Conservation (phyloP, 805 yeast species). For the Groenewaldozyma tartarivorans region DNA sequence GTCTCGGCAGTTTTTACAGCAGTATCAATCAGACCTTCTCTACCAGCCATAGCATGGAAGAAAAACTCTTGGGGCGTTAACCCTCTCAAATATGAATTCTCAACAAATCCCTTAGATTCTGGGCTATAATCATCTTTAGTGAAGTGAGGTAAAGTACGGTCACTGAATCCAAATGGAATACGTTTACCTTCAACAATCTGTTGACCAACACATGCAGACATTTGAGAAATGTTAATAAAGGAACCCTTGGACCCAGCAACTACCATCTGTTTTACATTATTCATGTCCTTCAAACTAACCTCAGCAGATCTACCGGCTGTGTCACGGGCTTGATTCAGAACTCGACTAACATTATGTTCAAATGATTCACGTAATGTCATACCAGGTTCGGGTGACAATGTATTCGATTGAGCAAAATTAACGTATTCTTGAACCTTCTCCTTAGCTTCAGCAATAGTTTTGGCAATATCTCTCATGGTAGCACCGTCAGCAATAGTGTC, state of each 20-base stretch:
- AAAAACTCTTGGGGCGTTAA: conserved; percentile 97
- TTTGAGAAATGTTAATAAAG: conserved; percentile 94
- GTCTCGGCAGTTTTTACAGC: conserved; percentile 99
- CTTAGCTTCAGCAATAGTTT: conserved; percentile 88
- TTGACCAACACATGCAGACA: conserved; percentile 99
- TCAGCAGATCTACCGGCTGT: conserved; percentile 99
- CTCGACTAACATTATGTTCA: conserved; percentile 93
- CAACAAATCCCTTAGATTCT: conserved; percentile 96
- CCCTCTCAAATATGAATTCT: conserved; percentile 94
- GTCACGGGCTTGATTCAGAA: conserved; percentile 96
- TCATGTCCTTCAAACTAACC: conserved; percentile 84
- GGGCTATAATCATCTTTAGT: conserved; percentile 98
- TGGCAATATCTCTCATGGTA: conserved; percentile 89
- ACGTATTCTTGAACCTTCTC: conserved; percentile 90
- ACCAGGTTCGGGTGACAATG: conserved; percentile 94
- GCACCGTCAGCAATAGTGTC: conserved; percentile 98
- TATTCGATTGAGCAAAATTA: conserved; percentile 81
- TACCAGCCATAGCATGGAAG: conserved; percentile 99
- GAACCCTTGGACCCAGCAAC: conserved; percentile 99
- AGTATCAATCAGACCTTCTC: conserved; percentile 99
- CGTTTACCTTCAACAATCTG: conserved; percentile 99
- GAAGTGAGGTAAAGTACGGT: conserved; percentile 94
- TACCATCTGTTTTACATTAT: conserved; percentile 98
- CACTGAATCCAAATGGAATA: conserved; percentile 94
- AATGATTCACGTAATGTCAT: conserved; percentile 98